A percentile compares a stretch with the other conserved stretches of the same genome.
phyloP scores from a whole-genome alignment of 768 basidiomycete species.

The Trametes coccinea region DNA sequence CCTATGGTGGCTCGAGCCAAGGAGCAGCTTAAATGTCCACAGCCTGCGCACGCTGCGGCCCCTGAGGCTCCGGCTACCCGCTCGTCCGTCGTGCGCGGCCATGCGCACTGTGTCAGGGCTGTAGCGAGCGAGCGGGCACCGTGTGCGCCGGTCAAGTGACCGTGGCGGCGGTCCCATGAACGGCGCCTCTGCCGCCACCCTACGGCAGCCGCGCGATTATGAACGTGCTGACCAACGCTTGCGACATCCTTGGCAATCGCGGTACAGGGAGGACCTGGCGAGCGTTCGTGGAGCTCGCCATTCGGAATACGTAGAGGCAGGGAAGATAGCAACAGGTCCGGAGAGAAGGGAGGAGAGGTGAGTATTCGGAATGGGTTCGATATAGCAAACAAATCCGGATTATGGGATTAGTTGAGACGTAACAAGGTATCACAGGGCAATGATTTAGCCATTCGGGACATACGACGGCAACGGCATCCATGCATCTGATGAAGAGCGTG shows the following conservation, averaged over 20 bases:
- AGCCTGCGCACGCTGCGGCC: background rate
- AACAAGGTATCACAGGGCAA: too few relatives aligned
- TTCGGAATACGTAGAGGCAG: background rate
- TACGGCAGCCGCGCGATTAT: constrained; percentile 8
- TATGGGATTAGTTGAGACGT: too few relatives aligned
- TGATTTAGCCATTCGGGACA: too few relatives aligned
- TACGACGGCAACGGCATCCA: too few relatives aligned
- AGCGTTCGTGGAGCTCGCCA: background rate
- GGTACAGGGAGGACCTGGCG: background rate
- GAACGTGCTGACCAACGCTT: constrained; percentile 2
- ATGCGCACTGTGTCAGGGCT: background rate
- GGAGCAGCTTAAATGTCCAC: background rate
- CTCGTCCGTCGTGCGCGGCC: background rate
- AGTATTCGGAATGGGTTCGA: constrained; percentile 4
- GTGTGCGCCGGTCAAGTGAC: constrained; percentile 18
- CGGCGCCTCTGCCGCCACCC: constrained; percentile 9
- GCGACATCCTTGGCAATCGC: constrained; percentile 5
- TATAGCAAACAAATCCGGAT: too few relatives aligned
- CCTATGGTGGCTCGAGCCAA: background rate
- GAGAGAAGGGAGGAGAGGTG: background rate
- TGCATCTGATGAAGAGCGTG: too few relatives aligned
- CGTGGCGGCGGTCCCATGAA: constrained; percentile 18
- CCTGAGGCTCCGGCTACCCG: background rate
- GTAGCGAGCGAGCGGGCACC: background rate
- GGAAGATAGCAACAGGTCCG: background rate